A percentile compares a stretch with the other conserved stretches of the same genome.
phyloP scores from a whole-genome alignment of 1,139 yeast species.

The Saccharomycopsis phalli region DNA sequence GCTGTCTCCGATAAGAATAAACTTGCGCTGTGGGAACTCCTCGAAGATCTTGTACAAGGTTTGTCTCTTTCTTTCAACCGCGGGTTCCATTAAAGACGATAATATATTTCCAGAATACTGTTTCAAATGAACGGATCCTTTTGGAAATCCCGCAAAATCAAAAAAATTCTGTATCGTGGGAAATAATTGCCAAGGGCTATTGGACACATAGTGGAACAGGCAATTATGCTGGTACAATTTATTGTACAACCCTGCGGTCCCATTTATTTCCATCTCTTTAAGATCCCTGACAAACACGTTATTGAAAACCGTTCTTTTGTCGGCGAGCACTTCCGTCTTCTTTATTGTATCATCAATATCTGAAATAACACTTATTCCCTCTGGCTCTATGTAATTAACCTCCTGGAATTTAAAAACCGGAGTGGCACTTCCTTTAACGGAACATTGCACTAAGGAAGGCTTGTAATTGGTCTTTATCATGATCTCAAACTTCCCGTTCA shows the following conservation, averaged over 20 bases:
- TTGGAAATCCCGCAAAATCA: constrained; percentile 49
- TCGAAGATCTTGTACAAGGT: constrained; percentile 53
- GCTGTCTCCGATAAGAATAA: constrained; percentile 85
- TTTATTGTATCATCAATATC: constrained; percentile 95
- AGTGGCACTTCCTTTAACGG: constrained; percentile 26
- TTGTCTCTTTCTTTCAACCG: constrained; percentile 67
- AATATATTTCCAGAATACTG: constrained; percentile 76
- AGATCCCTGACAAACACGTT: constrained; percentile 65
- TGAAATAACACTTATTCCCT: constrained; percentile 68
- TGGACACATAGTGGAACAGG: constrained; percentile 81
- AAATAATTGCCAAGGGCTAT: constrained; percentile 88
- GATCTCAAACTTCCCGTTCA: constrained; percentile 48
- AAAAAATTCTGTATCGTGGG: constrained; percentile 56
- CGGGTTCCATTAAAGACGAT: constrained; percentile 77
- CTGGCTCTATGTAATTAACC: constrained; percentile 33
- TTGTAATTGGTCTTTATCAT: constrained; percentile 42
- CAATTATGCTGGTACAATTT: constrained; percentile 27
- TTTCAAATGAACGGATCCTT: constrained; percentile 68
- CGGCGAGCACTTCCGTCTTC: constrained; percentile 82
- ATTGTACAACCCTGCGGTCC: constrained; percentile 65
- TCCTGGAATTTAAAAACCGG: constrained; percentile 40
- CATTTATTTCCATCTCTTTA: constrained; percentile 59
- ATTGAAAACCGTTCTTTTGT: constrained; percentile 70
- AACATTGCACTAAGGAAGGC: constrained; percentile 44
- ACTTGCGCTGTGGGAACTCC: constrained; percentile 72